Evolutionary conservation across 169 alveolate species (phyloP), one percentile per base, ranked within the genome.

Genomic region (Plasmodium chabaudi): DNA sequence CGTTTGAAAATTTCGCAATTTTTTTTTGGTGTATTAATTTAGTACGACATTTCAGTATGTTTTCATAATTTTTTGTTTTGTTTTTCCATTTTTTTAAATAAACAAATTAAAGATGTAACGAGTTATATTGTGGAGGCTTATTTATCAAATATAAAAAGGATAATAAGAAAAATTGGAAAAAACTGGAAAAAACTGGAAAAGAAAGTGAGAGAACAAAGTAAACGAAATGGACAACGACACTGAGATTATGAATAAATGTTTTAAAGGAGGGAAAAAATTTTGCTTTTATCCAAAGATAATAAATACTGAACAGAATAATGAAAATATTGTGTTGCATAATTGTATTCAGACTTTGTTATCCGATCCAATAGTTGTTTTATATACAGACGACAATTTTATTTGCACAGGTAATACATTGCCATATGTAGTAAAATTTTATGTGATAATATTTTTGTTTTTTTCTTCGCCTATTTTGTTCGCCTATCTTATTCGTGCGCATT

Each of bases 321-420:
- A 86, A 57, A 70, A 47, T 12, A 12, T 71, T 23, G 15, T 86
- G 39, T 55, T 86, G 23, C 74, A 86, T 56, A 86, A 86, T 47
- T 86, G 91, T 53, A 86, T 86, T 17, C 87, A 86, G 53, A 86
- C 91, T 6, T 53, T 86, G 49, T 56, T 86, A 49, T 86, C 91
- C 13, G 91, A 86, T 15, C 91, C 91, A 15, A 60, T 86, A 59
- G 91, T 86, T 56, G 91, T 86, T 70, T 72, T 86, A 64, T 86
- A 86, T 65, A 86, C 91, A 15, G 87, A 86, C 34, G 72, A 71
- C 55, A 55, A 86, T 70, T 86, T 47, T 61, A 86, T 86, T 9
- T 86, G 91, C 55, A 71, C 91, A 27, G 91, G 91, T 86, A 86
- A 1, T 47, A 2, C 46, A 9, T 5, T 21, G 15, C 0, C 5